These are phyloP conservation scores for Camelina sativa DNA, from an alignment of 345 rosid species.

Conservation along the genomic window DNA sequence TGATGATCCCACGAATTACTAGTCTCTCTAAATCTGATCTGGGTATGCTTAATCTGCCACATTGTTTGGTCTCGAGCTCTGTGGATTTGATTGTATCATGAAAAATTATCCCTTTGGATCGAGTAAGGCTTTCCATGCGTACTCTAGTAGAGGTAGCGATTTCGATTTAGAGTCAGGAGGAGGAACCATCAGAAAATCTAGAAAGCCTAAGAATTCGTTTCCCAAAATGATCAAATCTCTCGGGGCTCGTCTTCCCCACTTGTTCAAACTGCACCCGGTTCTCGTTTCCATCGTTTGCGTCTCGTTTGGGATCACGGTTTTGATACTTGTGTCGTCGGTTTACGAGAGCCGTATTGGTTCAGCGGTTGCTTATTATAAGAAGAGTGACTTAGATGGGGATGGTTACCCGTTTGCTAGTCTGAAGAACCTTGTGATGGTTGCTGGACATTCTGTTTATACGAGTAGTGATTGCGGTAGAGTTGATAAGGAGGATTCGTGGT, in stretches of 20 bases:
- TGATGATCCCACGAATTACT: slow-evolving; percentile 38
- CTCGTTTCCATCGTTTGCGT: slow-evolving; percentile 55
- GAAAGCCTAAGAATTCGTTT: slow-evolving; percentile 57
- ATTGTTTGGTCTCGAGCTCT: slow-evolving; percentile 30
- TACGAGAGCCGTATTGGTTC: slow-evolving; percentile 55
- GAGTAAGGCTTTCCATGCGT: slow-evolving; percentile 71
- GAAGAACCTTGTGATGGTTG: slow-evolving; percentile 91
- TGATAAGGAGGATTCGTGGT: slow-evolving; percentile 93
- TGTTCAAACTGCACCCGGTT: slow-evolving; percentile 68
- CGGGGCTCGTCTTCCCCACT: slow-evolving; percentile 58
- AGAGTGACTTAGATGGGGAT: slow-evolving; percentile 44
- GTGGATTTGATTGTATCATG: slow-evolving; percentile 59
- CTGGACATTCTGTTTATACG: slow-evolving; percentile 94
- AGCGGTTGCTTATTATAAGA: slow-evolving; percentile 46
- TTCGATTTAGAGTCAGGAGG: slow-evolving; percentile 76
- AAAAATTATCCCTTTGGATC: slow-evolving; percentile 56
- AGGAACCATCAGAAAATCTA: slow-evolving; percentile 54
- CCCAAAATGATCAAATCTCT: slow-evolving; percentile 66
- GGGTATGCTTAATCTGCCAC: slow-evolving; percentile 54
- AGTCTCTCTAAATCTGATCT: slow-evolving; percentile 37
- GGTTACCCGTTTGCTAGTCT: slow-evolving; percentile 68
- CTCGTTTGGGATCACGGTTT: slow-evolving; percentile 66
- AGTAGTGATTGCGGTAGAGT: slow-evolving; percentile 74
- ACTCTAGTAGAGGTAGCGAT: slow-evolving; percentile 66
- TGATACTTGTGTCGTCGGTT: slow-evolving; percentile 54